These are phyloP conservation scores for Russula lepida DNA, from an alignment of 768 basidiomycete genomes.

Conservation along the genomic window DNA sequence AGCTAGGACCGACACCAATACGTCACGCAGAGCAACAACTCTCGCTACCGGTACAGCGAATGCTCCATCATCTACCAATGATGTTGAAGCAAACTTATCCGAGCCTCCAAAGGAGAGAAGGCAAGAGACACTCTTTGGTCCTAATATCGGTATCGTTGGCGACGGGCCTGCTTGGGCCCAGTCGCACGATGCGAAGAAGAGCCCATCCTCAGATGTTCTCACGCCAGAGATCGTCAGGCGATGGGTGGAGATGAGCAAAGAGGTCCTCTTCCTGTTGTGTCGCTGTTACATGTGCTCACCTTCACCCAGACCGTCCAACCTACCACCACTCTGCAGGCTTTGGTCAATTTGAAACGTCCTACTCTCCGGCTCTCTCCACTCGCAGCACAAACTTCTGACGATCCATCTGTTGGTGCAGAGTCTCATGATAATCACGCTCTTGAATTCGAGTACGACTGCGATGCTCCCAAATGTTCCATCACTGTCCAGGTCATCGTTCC, in stretches of 20 bases:
- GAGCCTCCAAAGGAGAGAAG: slow-evolving; percentile 40
- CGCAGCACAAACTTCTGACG: slow-evolving; percentile 34
- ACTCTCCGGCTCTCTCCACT: slow-evolving; percentile 72
- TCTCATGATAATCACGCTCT: slow-evolving; percentile 63
- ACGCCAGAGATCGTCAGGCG: slow-evolving; percentile 71
- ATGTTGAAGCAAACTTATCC: slow-evolving; percentile 29
- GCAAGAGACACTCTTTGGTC: slow-evolving; percentile 82
- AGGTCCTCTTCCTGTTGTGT: slow-evolving; percentile 39
- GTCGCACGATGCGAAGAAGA: slow-evolving; percentile 48
- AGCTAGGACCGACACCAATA: slow-evolving; percentile 42
- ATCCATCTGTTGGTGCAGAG: slow-evolving; percentile 31
- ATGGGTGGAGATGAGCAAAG: slow-evolving; percentile 85
- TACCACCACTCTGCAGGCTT: slow-evolving; percentile 88
- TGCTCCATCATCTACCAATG: slow-evolving; percentile 15
- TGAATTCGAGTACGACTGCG: slow-evolving; percentile 90
- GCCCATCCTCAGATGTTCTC: slow-evolving; percentile 52
- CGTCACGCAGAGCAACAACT: slow-evolving; percentile 40
- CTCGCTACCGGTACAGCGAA: slow-evolving; percentile 35
- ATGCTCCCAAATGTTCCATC: slow-evolving; percentile 76
- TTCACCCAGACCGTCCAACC: slow-evolving; percentile 57
- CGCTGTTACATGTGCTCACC: background rate
- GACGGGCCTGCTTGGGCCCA: slow-evolving; percentile 66
- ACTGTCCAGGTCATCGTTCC: slow-evolving; percentile 69
- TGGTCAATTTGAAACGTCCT: slow-evolving; percentile 91
- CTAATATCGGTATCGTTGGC: slow-evolving; percentile 73